These are phyloP conservation scores for Golovinomyces cichoracearum DNA, from an alignment of 2,329 filamentous ascomycete genomes.

Conservation along the genomic window DNA sequence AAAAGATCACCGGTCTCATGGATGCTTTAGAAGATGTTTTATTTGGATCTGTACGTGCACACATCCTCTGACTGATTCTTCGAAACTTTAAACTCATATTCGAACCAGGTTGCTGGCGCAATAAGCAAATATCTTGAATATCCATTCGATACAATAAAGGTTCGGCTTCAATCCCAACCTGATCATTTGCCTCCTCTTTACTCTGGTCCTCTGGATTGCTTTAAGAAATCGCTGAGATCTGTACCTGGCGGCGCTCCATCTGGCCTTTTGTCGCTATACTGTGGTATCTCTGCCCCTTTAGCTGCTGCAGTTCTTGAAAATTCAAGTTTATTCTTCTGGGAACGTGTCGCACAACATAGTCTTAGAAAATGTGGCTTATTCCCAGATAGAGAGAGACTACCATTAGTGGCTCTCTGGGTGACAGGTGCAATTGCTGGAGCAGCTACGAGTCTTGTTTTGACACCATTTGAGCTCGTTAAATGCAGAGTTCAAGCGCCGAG, in stretches of 20 bases:
- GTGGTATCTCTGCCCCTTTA: conserved; percentile 75
- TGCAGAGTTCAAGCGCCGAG: conserved; percentile 80
- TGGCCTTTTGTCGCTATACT: conserved; percentile 51
- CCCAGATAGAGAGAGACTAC: conserved; percentile 31
- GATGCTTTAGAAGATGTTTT: conserved; percentile 62
- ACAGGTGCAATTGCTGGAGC: conserved; percentile 72
- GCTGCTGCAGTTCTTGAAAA: conserved; percentile 80
- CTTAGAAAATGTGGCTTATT: conserved; percentile 28
- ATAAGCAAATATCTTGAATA: conserved; percentile 94
- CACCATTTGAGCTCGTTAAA: conserved; percentile 89
- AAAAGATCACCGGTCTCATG: conserved; percentile 6
- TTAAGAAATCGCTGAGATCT: conserved; percentile 53
- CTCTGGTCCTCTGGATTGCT: conserved; percentile 73
- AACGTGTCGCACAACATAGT: conserved; percentile 44
- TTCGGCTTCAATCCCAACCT: conserved; percentile 86
- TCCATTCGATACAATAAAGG: conserved; percentile 95
- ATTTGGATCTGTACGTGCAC: conserved; percentile 50
- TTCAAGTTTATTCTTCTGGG: conserved; percentile 79
- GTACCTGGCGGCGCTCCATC: conserved; percentile 19
- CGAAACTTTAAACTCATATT: conserved; percentile 4
- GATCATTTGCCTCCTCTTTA: conserved; percentile 61
- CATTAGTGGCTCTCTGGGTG: conserved; percentile 46
- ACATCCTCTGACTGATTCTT: neutral
- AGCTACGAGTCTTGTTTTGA: conserved; percentile 73
- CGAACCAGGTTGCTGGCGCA: conserved; percentile 44